phyloP scores from a whole-genome alignment of 129 eudicot genomes.

The Heracleum sosnowskyi region DNA sequence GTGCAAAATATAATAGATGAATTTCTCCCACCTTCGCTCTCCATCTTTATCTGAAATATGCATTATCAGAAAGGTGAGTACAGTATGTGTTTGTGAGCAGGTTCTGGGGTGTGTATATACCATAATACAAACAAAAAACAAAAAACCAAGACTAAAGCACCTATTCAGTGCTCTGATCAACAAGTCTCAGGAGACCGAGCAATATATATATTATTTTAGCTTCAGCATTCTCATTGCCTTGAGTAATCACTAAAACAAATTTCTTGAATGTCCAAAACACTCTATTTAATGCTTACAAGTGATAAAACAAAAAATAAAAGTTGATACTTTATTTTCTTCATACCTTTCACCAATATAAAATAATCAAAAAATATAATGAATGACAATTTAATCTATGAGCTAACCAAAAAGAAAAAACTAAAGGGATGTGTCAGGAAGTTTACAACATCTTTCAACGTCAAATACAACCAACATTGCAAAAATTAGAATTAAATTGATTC shows the following conservation, averaged over 20 bases:
- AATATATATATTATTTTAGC: background rate
- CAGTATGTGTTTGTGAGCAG: background rate
- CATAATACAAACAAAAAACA: background rate
- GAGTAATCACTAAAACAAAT: background rate
- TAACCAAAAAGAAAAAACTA: background rate
- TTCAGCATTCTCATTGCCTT: background rate
- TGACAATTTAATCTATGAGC: background rate
- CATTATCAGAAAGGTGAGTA: slow-evolving; percentile 9
- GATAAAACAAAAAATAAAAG: background rate
- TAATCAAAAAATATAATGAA: background rate
- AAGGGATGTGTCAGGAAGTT: background rate
- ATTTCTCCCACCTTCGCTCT: slow-evolving; percentile 80
- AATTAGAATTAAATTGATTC: background rate
- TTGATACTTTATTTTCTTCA: background rate
- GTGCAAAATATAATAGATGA: slow-evolving; percentile 95
- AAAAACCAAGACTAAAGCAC: background rate
- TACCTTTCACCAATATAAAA: background rate
- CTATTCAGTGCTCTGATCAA: background rate
- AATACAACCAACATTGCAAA: background rate
- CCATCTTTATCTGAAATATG: slow-evolving; percentile 71
- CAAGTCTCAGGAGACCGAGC: background rate
- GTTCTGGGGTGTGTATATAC: background rate
- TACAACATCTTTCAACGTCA: background rate
- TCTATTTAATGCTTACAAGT: background rate
- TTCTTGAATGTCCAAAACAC: background rate